A percentile compares a stretch with the other conserved stretches of the same genome.
phyloP scores from a whole-genome alignment of 2,329 filamentous ascomycete genomes.

The Daldinia eschscholtzii region DNA sequence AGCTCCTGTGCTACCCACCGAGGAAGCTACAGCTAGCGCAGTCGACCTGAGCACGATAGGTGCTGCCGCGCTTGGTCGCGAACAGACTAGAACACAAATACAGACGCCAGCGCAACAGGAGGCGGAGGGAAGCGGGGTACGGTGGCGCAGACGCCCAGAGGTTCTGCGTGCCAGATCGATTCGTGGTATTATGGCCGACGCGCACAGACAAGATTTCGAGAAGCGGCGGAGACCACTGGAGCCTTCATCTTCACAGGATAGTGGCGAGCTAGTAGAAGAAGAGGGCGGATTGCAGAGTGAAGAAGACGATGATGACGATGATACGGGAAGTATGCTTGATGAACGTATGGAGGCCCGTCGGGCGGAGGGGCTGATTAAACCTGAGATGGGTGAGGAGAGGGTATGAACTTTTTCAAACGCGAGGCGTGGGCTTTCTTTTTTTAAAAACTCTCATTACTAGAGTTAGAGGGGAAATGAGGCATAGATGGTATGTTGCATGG shows the following conservation, averaged over 20 bases:
- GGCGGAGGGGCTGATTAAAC: conserved; percentile 40
- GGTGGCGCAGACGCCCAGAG: conserved; percentile 44
- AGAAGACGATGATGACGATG: conserved; percentile 50
- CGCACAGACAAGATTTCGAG: conserved; percentile 93
- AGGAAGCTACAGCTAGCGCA: conserved; percentile 41
- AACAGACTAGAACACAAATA: conserved; percentile 24
- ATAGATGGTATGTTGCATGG: not conserved
- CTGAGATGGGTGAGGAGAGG: conserved; percentile 11
- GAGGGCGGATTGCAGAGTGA: conserved; percentile 1
- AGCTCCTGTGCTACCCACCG: not conserved
- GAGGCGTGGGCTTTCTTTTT: not conserved
- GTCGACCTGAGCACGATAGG: conserved; percentile 42
- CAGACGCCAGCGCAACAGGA: conserved; percentile 40
- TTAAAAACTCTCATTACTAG: not conserved
- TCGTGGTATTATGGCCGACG: conserved; percentile 78
- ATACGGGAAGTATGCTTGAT: conserved; percentile 47
- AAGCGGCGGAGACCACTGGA: conserved; percentile 71
- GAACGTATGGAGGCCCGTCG: conserved; percentile 47
- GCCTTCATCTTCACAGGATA: conserved; percentile 47
- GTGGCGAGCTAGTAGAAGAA: conserved; percentile 38
- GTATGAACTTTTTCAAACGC: not conserved
- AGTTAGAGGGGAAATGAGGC: not conserved
- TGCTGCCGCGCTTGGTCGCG: conserved; percentile 36
- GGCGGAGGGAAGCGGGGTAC: conserved; percentile 40
- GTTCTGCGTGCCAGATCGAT: conserved; percentile 56